Evolutionary conservation across 2,329 filamentous ascomycete species (phyloP).

Genomic region (Botryotinia convoluta): DNA sequence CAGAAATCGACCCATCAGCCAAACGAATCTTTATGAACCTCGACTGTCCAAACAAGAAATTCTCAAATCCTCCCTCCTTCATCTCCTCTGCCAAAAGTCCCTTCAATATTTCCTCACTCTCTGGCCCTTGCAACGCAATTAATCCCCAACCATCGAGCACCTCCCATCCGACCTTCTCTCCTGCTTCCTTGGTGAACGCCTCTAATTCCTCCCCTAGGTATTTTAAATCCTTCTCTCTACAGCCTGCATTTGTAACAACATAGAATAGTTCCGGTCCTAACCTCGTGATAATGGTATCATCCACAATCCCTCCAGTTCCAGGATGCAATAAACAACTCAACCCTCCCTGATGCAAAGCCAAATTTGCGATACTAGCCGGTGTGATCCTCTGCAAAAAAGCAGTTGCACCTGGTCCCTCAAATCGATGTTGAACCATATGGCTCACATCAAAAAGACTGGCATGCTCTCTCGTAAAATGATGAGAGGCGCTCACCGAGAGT

Average conservation of each 20-base stretch:
- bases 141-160: slow-evolving; percentile 72
- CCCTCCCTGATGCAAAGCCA: slow-evolving; percentile 68
- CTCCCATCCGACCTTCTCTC: slow-evolving; percentile 62
- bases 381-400: slow-evolving; percentile 82
- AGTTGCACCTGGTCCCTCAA: slow-evolving; percentile 76
- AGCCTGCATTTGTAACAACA: slow-evolving; percentile 92
- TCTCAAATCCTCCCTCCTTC: slow-evolving; percentile 53
- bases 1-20: slow-evolving; percentile 48
- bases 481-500: slow-evolving; percentile 76
- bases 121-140: slow-evolving; percentile 84
- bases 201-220: slow-evolving; percentile 72
- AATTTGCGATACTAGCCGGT: slow-evolving; percentile 65
- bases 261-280: slow-evolving; percentile 76
- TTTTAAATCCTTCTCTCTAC: slow-evolving; percentile 79
- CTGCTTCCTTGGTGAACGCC: slow-evolving; percentile 54
- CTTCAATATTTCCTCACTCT: slow-evolving; percentile 66
- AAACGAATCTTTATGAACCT: slow-evolving; percentile 64
- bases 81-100: slow-evolving; percentile 54
- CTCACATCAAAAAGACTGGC: slow-evolving; percentile 93
- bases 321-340: slow-evolving; percentile 82
- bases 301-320: slow-evolving; percentile 83
- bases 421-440: slow-evolving; percentile 92
- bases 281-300: slow-evolving; percentile 88
- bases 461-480: slow-evolving; percentile 83
- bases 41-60: slow-evolving; percentile 79